phyloP scores from a whole-genome alignment of 441 rosid species.

The Adansonia rubrostipa region DNA sequence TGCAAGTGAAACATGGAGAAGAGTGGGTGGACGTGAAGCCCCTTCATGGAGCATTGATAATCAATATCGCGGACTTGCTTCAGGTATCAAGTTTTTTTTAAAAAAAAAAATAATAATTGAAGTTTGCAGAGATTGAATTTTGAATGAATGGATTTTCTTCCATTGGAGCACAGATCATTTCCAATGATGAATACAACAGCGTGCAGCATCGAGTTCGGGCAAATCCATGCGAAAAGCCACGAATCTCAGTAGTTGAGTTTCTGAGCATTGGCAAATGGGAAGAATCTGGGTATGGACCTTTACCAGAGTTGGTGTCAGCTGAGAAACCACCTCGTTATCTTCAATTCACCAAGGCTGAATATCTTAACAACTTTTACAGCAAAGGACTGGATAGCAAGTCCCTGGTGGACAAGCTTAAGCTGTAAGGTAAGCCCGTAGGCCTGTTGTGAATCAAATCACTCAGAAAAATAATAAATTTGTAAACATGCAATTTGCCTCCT shows the following conservation, averaged over 20 bases:
- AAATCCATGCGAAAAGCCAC: slow-evolving; percentile 25
- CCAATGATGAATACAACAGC: slow-evolving; percentile 38
- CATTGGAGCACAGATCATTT: slow-evolving; percentile 16
- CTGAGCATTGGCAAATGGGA: slow-evolving; percentile 33
- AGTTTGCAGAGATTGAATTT: background rate
- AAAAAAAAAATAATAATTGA: too few relatives aligned
- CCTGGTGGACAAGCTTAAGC: slow-evolving; percentile 15
- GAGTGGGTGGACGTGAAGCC: slow-evolving; percentile 40
- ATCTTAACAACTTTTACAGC: slow-evolving; percentile 23
- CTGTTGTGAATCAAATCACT: background rate
- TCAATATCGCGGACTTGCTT: slow-evolving; percentile 36
- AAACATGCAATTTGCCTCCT: background rate
- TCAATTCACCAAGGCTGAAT: slow-evolving; percentile 33
- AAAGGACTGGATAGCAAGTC: slow-evolving; percentile 36
- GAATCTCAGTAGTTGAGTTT: slow-evolving; percentile 33
- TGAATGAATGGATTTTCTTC: background rate
- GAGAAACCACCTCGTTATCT: slow-evolving; percentile 38
- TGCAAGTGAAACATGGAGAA: slow-evolving; percentile 38
- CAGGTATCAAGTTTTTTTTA: slow-evolving; percentile 24
- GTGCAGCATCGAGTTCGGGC: slow-evolving; percentile 37
- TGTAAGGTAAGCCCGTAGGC: background rate
- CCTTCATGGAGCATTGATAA: slow-evolving; percentile 29
- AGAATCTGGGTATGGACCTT: slow-evolving; percentile 38
- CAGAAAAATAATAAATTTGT: background rate
- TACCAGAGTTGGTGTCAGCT: slow-evolving; percentile 36